Evolutionary conservation across 495 filamentous ascomycete species (phyloP), one percentile per base, ranked within the genome.

Genomic region (Aeminium ludgeri): DNA sequence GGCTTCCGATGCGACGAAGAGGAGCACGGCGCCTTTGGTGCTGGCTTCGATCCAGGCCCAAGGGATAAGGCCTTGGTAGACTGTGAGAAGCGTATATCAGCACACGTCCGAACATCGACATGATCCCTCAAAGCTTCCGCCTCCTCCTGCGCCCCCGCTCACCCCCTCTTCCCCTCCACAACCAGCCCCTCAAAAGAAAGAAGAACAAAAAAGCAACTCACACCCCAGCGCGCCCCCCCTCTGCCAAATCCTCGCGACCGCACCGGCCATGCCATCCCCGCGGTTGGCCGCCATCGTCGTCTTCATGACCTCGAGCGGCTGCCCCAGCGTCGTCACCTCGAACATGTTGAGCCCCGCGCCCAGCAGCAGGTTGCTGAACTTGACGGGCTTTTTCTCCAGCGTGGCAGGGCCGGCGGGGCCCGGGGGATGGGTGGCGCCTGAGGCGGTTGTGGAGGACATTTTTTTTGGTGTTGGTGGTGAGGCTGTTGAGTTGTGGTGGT

Each of bases 31-130:
- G 57, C 89, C 89, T 68, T 97, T 97, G 61, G 91, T 96, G 53
- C 89, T 96, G 61, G 91, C 91, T 71, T 97, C 89, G 70, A 97
- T 97, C 89, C 89, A 97, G 65, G 89, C 89, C 89, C 89, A 97
- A 49, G 89, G 89, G 63, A 97, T 97, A 55, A 97, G 80, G 64
- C 89, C 89, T 73, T 97, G 89, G 70, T 93, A 97, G 68, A 93
- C 89, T 97, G 59, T 50, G 27, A n/a, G 37, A 18, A 40, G 17
- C 29, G 32, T 38, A 46, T 11, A 34, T 56, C 45, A 56, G 53
- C 40, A 31, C 20, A 36, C 17, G 38, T 39, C n/a, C n/a, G n/a
- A n/a, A n/a, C n/a, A n/a, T n/a, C n/a, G n/a, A n/a, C n/a, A n/a
- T n/a, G n/a, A n/a, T n/a, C n/a, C n/a, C n/a, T n/a, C n/a, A n/a